Evolutionary conservation across 1,284 basidiomycete species (phyloP), one percentile per base, ranked within the genome.

Genomic region (Austroboletus novae-zelandiae): DNA sequence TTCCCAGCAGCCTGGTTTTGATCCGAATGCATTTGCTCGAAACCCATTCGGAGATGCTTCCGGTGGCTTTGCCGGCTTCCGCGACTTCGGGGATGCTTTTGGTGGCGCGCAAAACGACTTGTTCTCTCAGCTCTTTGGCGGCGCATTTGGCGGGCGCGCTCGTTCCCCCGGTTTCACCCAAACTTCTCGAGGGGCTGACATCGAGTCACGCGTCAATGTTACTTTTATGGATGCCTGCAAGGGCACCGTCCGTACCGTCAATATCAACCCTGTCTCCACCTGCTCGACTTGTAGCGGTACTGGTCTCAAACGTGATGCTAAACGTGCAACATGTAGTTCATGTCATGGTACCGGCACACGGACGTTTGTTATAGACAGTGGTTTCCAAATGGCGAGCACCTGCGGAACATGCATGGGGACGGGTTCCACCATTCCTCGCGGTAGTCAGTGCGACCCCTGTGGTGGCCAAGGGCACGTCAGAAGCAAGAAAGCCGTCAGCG

Each of bases 301-400:
- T 53, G 97, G 97, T 4, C 71, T 99, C 67, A 97, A 92, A 70
- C 70, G 83, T 32, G 95, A 95, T 36, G 86, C 91, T 42, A 91
- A 95, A 72, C 83, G 91, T 62, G 78, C 81, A 48, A 84, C 84
- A 20, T 99, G 97, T 71, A 67, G 75, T 41, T 72, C 85, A 39
- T 99, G 97, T 71, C 80, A 84, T 47, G 97, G 97, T 42, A 83
- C 89, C 11, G 97, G 97, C 25, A 86, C 89, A 40, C 82, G 87
- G 66, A 93, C 94, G 13, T 98, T 92, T 71, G 88, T 95, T 49
- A 85, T 99, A 61, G 88, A 94, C 68, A 86, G 81, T 67, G 97
- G 97, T 15, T 99, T 99, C 83, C 91, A 95, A 68, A 97, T 99
- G 94, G 88, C 94, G 11, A 91, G 86, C 59, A 95, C 94, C 23